Evolutionary conservation across 2,329 filamentous ascomycete species (phyloP), one percentile per base, ranked within the genome.

Genomic region (Cytospora piceicola): DNA sequence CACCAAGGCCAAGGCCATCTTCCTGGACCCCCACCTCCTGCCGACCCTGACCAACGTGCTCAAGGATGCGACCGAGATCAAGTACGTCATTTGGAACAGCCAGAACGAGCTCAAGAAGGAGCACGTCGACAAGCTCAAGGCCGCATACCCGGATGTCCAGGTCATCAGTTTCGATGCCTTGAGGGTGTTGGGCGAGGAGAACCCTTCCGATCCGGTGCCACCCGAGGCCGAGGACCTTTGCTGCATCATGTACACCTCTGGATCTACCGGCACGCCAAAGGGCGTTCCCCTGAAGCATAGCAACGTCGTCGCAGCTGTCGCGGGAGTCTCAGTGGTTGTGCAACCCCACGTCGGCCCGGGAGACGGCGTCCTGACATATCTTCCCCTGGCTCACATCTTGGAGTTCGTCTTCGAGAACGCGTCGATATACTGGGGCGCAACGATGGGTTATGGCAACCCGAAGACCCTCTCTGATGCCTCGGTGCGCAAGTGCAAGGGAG

Each of bases 391-490:
- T 2, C 93, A 96, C 75, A 96, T 96, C 74, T 86, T 96, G 72
- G 93, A 96, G 76, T 94, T 93, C 74, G 91, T 96, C 70, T 95
- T 96, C 74, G 93, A 96, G 79, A 94, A 94, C 74, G 86, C 91
- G 14, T 89, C 88, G 67, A 78, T 96, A 68, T 93, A 87, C 81
- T 96, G 92, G 92, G 93, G 93, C 73, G 87, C 90, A 64, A 92
- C 89, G 63, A 93, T 96, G 89, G 93, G 93, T 53, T 96, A 96
- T 77, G 93, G 93, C 69, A 94, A 92, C 77, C 90, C 92, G 49
- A 90, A 91, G 76, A 96, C 93, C 2, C 83, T 96, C 67, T 94
- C 93, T 5, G 92, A 96, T 75, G 81, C 82, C 42, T 94, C 90
- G 5, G 90, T 96, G 72, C 88, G 90, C 70, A 94, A 96, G 78